A percentile compares a stretch with the other conserved stretches of the same genome.
Conservation (phyloP, 495 filamentous ascomycete species). For the Pyrenopolyporus hunteri region DNA sequence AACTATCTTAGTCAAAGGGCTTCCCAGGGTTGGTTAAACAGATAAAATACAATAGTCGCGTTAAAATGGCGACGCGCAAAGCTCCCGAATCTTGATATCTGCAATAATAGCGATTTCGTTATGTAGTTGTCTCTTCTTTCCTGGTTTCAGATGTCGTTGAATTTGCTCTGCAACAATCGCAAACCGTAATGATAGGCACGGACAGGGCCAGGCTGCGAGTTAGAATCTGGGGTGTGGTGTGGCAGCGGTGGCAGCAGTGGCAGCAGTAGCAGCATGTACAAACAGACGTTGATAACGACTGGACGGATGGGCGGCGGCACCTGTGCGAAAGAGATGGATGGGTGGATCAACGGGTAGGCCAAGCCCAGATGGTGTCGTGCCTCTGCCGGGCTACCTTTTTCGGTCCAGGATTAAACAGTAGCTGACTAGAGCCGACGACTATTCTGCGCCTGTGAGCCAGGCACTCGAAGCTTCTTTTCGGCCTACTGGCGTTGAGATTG, state of each 20-base stretch:
- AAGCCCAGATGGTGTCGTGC: conserved; percentile 34
- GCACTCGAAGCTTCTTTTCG: conserved; percentile 19
- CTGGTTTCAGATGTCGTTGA: conserved; percentile 32
- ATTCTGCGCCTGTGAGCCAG: conserved; percentile 20
- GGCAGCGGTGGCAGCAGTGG: conserved; percentile 42
- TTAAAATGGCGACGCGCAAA: conserved; percentile 6
- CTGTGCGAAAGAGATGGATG: conserved; percentile 38
- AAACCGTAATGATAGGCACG: conserved; percentile 37
- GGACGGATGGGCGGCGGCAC: conserved; percentile 36
- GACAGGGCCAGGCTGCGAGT: conserved; percentile 39
- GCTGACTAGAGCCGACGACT: conserved; percentile 21
- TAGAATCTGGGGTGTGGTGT: conserved; percentile 43
- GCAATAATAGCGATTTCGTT: conserved; percentile 5
- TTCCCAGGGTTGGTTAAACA: conserved; percentile 3
- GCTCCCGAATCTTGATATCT: conserved; percentile 15
- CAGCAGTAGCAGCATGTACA: conserved; percentile 41
- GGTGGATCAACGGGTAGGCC: conserved; percentile 40
- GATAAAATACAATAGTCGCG: conserved; percentile 7
- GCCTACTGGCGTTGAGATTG: conserved; percentile 18
- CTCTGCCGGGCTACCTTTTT: conserved; percentile 36
- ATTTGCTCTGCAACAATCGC: conserved; percentile 27
- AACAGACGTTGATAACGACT: conserved; percentile 35
- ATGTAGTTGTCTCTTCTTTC: conserved; percentile 10
- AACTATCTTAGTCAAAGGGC: conserved; percentile 19
- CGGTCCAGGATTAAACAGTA: conserved; percentile 18